These are phyloP conservation scores for Yamadazyma diddensiae DNA, from an alignment of 1,139 yeast species.

Conservation along the genomic window DNA sequence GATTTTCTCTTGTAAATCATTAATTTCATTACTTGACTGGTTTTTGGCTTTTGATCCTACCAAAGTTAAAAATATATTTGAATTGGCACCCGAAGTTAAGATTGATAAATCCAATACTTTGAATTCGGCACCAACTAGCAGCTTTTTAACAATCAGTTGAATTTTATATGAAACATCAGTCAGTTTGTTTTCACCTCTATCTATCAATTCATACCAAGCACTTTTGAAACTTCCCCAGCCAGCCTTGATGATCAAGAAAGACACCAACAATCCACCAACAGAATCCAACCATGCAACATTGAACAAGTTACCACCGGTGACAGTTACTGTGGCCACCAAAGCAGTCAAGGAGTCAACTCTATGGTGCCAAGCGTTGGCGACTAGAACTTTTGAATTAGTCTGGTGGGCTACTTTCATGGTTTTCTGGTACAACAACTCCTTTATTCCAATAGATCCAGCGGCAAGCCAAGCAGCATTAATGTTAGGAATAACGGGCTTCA, in stretches of 20 bases:
- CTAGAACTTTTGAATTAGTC: conserved; percentile 81
- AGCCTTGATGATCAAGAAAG: conserved; percentile 76
- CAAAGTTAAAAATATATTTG: conserved; percentile 31
- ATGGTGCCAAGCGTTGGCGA: conserved; percentile 99
- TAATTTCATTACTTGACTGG: conserved; percentile 23
- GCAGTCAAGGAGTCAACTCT: conserved; percentile 94
- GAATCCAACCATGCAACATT: conserved; percentile 85
- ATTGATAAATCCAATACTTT: conserved; percentile 50
- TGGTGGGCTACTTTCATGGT: conserved; percentile 75
- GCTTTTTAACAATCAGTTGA: conserved; percentile 19
- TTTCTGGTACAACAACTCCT: conserved; percentile 81
- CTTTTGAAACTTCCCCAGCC: conserved; percentile 72
- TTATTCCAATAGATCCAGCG: conserved; percentile 76
- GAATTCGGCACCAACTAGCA: conserved; percentile 21
- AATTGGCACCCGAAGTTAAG: conserved; percentile 72
- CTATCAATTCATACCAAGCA: conserved; percentile 75
- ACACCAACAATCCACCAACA: conserved; percentile 84
- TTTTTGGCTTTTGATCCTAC: conserved; percentile 9
- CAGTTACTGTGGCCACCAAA: conserved; percentile 83
- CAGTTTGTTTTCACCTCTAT: conserved; percentile 41
- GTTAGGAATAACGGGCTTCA: conserved; percentile 45
- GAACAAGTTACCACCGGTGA: conserved; percentile 78
- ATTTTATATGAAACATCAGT: conserved; percentile 29
- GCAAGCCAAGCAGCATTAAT: conserved; percentile 97
- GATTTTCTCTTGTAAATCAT: conserved; percentile 25